phyloP scores from a whole-genome alignment of 106 monocot genomes.

The Narthecium ossifragum region DNA sequence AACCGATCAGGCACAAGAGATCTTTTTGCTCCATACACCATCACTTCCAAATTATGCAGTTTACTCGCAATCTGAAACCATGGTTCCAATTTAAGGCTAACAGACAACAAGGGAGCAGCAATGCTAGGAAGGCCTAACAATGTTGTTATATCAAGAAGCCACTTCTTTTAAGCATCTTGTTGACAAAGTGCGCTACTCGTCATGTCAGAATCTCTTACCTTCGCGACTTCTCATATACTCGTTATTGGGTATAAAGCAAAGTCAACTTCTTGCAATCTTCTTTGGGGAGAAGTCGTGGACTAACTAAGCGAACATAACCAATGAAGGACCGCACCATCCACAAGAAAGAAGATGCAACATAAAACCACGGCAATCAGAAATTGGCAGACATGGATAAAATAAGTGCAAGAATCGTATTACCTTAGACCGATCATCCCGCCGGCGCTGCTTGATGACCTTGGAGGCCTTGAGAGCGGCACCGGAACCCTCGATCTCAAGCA shows the following conservation, averaged over 20 bases:
- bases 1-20: too few species aligned
- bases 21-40: too few species aligned
- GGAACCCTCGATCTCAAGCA: slow-evolving; percentile 26
- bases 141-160: too few species aligned
- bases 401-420: slow-evolving; percentile 2
- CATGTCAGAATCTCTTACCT: too few species aligned
- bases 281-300: neutral
- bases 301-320: neutral
- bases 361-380: neutral
- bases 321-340: neutral
- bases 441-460: neutral
- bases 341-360: neutral
- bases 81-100: too few species aligned
- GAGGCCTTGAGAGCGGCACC: slow-evolving; percentile 10
- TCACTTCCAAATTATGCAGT: too few species aligned
- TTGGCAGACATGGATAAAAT: neutral
- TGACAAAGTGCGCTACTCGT: too few species aligned
- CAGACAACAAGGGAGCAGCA: too few species aligned
- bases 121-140: too few species aligned
- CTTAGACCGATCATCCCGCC: slow-evolving; percentile 17
- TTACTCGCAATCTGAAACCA: too few species aligned
- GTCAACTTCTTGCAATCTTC: neutral
- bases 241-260: neutral
- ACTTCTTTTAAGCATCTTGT: too few species aligned
- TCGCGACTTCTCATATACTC: too few species aligned